phyloP scores from a whole-genome alignment of 1,139 yeast genomes.

The Wickerhamomyces sp. region DNA sequence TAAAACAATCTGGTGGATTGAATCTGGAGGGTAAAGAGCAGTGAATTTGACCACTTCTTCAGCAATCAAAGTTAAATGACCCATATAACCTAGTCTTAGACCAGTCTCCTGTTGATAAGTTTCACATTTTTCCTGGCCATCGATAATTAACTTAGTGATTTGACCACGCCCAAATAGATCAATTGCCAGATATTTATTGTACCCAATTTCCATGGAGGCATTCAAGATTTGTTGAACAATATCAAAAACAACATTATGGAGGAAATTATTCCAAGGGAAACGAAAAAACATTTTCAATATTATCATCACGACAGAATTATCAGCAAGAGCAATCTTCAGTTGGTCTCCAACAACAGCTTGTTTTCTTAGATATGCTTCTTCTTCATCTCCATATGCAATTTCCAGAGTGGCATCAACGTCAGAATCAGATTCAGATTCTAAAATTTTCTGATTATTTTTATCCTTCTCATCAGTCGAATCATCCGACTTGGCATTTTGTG shows the following conservation, averaged over 20 bases:
- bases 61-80: slow-evolving; percentile 90
- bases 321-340: slow-evolving; percentile 80
- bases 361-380: slow-evolving; percentile 59
- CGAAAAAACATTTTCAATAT: slow-evolving; percentile 80
- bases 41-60: slow-evolving; percentile 96
- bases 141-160: slow-evolving; percentile 72
- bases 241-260: slow-evolving; percentile 96
- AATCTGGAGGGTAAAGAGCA: slow-evolving; percentile 61
- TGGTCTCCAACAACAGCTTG: slow-evolving; percentile 87
- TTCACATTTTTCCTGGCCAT: slow-evolving; percentile 76
- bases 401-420: slow-evolving; percentile 37
- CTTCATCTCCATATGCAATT: slow-evolving; percentile 49
- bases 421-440: slow-evolving; percentile 25
- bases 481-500: too few relatives aligned
- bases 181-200: slow-evolving; percentile 82
- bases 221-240: slow-evolving; percentile 93
- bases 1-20: slow-evolving; percentile 57
- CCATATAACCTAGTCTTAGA: slow-evolving; percentile 91
- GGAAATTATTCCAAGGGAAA: slow-evolving; percentile 96
- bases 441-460: slow-evolving; percentile 18
- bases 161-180: slow-evolving; percentile 76
- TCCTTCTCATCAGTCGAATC: slow-evolving; percentile 10
- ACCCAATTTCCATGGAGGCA: slow-evolving; percentile 92
- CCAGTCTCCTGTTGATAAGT: slow-evolving; percentile 62
- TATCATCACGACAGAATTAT: slow-evolving; percentile 72